Percentiles rank a stretch among this genome's conserved stretches.
phyloP scores from a whole-genome alignment of 345 rosid genomes.

The Streptanthus diversifolius region DNA sequence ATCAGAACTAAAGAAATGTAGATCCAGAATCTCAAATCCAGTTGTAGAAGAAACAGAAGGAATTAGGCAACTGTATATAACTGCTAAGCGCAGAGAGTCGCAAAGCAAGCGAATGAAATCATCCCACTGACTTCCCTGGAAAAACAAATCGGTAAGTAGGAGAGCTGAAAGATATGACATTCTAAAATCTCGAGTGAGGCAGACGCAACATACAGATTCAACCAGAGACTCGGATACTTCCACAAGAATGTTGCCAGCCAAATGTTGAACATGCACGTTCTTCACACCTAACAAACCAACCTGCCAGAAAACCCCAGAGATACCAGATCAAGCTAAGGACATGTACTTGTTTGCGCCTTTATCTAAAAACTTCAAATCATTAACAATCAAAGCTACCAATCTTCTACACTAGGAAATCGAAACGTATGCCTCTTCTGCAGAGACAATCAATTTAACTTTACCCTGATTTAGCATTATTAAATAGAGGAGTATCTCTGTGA shows the following conservation, averaged over 20 bases:
- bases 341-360: neutral
- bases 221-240: slow-evolving; percentile 44
- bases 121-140: slow-evolving; percentile 54
- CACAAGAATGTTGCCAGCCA: slow-evolving; percentile 56
- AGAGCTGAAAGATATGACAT: neutral
- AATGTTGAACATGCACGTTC: slow-evolving; percentile 55
- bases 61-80: slow-evolving; percentile 25
- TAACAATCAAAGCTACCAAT: neutral
- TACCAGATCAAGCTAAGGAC: neutral
- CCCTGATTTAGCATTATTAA: neutral
- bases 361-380: neutral
- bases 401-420: neutral
- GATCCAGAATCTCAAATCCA: slow-evolving; percentile 16
- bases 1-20: slow-evolving; percentile 28
- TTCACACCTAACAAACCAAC: slow-evolving; percentile 42
- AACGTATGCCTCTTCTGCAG: neutral
- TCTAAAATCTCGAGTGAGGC: neutral
- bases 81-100: slow-evolving; percentile 42
- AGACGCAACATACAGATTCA: slow-evolving; percentile 45
- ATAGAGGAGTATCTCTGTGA: neutral
- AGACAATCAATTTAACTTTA: neutral
- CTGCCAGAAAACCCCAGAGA: slow-evolving; percentile 38
- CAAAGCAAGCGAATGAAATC: slow-evolving; percentile 45
- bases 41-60: slow-evolving; percentile 23
- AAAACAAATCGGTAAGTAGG: neutral